A percentile compares a stretch with the other conserved stretches of the same genome.
Conservation (phyloP, 176 grass and related monocot genomes). For the Cymbopogon citratus region DNA sequence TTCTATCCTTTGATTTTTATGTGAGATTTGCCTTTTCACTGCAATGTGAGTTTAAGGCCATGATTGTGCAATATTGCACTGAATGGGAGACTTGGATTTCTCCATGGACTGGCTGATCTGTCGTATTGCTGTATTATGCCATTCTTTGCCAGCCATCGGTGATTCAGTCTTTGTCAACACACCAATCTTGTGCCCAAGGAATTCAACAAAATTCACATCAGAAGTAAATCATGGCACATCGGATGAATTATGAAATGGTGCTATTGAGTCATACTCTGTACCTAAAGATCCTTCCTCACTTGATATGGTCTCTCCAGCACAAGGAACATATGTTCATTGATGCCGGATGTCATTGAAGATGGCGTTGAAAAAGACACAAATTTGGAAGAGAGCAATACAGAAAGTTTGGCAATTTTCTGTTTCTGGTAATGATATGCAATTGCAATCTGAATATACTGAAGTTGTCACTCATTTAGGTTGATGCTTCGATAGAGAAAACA, state of each 20-base stretch:
- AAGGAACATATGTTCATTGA: conserved; percentile 17
- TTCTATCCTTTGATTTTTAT: not conserved
- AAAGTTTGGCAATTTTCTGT: conserved; percentile 15
- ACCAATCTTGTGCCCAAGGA: conserved; percentile 23
- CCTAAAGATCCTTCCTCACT: conserved; percentile 35
- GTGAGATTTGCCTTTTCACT: not conserved
- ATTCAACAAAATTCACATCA: not conserved
- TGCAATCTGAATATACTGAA: conserved; percentile 5
- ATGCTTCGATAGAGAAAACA: conserved; percentile 21
- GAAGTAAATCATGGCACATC: conserved; percentile 25
- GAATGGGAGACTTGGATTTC: not conserved
- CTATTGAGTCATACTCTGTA: conserved; percentile 7
- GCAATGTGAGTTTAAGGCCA: not conserved
- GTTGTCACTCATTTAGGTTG: conserved; percentile 8
- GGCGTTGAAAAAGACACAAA: not conserved
- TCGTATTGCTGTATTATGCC: not conserved
- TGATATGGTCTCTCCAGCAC: conserved; percentile 20
- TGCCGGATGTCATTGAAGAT: conserved; percentile 11
- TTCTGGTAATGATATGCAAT: conserved; percentile 21
- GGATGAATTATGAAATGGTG: conserved; percentile 28
- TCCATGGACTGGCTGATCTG: not conserved
- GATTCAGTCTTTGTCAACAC: conserved; percentile 22
- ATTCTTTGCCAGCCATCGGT: conserved; percentile 4
- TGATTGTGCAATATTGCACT: not conserved
- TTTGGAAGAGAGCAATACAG: conserved; percentile 9